A percentile compares a stretch with the other conserved stretches of the same genome.
These are phyloP conservation scores for Paraphaeosphaeria sporulosa DNA, from an alignment of 2,329 filamentous ascomycete species.

Conservation along the genomic window DNA sequence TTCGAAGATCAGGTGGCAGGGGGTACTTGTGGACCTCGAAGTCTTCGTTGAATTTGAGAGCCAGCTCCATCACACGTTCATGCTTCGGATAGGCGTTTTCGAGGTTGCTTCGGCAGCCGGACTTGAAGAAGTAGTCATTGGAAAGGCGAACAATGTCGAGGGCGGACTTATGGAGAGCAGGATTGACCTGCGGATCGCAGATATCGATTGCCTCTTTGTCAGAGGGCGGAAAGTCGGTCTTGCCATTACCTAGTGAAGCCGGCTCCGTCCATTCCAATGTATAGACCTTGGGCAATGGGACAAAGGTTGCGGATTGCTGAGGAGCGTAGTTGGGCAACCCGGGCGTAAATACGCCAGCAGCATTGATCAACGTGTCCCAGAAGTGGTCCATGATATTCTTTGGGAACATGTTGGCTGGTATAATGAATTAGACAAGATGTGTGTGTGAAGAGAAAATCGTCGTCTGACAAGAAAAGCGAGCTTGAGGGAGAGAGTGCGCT, in stretches of 20 bases:
- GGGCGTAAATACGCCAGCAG: neutral
- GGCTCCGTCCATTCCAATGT: slow-evolving; percentile 4
- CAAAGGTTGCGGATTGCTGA: neutral
- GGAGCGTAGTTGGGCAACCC: neutral
- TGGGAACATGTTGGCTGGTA: neutral
- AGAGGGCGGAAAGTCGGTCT: neutral
- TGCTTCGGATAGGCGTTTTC: neutral
- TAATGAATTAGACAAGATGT: no score
- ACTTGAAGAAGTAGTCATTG: slow-evolving; percentile 11
- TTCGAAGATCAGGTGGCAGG: slow-evolving; percentile 8
- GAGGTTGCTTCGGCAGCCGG: neutral
- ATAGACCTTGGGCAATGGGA: neutral
- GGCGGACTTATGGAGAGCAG: slow-evolving; percentile 10
- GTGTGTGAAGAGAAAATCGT: no score
- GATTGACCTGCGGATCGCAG: neutral
- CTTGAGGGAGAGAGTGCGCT: no score
- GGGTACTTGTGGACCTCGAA: neutral
- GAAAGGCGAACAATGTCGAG: slow-evolving; percentile 10
- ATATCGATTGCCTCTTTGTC: neutral
- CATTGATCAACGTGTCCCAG: neutral
- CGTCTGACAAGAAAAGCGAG: no score
- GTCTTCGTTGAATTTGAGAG: neutral
- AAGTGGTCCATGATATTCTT: neutral
- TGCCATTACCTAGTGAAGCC: neutral
- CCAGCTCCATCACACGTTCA: neutral